Evolutionary conservation across 345 rosid species (phyloP), one percentile per base, ranked within the genome.

Genomic region (Mercurialis annua): DNA sequence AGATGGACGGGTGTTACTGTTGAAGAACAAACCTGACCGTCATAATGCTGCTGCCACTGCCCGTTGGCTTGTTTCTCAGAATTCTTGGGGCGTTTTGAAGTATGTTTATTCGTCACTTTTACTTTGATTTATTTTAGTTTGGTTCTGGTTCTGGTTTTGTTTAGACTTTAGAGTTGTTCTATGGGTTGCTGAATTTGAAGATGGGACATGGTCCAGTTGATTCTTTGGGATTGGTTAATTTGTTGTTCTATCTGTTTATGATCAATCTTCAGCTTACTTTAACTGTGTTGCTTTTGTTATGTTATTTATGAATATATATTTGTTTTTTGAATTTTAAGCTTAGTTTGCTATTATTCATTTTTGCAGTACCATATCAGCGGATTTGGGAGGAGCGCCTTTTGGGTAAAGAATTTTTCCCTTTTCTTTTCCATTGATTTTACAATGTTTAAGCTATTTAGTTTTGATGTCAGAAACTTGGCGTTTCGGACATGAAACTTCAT

Each of bases 61-160:
- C 72, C 94, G 98, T 58, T 92, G 98, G 98, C 71, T 92, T 76
- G 96, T 87, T 81, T 73, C 90, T 66, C 84, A 81, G 75, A 92
- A 87, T 66, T 78, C 75, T 44, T 92, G 98, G 96, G 96, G 94
- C 61, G 92, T 86, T 65, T 81, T 92, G 51, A 92, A 82, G 98
- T 92, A 78, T 26, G 36, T 4, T 59, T 74, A 21, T 43, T 16
- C 26, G 1, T 29, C 3, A 12, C 21, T 27, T 29, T 43, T 50
- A 1, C 11, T 6, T 48, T 23, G 1, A 12, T 1, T 33, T 38
- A 17, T 27, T 4, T 12, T 53, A 30, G 11, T 2, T 17, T 44
- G 6, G 15, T 21, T 53, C 26, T 15, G 26, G 48, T 31, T 59
- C 43, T 48, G 1, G 36, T 23, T 43, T 51, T 24, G 58, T n/a